Percentiles rank a stretch among this genome's conserved stretches.
These are phyloP conservation scores for Trebouxia sp. DNA, from an alignment of 139 green algal genomes.

Conservation along the genomic window DNA sequence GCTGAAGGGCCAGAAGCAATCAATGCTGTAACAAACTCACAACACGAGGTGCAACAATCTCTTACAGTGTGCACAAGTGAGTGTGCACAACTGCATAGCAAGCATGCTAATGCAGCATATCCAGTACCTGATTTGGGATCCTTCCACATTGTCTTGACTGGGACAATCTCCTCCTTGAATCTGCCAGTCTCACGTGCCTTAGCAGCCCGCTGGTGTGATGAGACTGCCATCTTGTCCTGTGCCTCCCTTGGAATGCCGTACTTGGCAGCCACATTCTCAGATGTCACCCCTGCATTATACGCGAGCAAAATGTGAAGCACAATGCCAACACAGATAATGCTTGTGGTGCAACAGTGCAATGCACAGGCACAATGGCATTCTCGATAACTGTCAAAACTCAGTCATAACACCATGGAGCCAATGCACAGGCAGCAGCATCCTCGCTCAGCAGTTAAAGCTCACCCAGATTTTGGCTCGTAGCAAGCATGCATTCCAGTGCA, in stretches of 20 bases:
- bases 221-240: conserved; percentile 80
- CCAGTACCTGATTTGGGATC: conserved; percentile 35
- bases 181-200: conserved; percentile 76
- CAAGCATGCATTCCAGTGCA: too few species aligned
- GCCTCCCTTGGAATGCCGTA: conserved; percentile 73
- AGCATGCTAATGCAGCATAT: not conserved
- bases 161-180: conserved; percentile 96
- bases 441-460: too few species aligned
- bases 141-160: conserved; percentile 78
- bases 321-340: too few species aligned
- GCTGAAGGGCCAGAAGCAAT: too few species aligned
- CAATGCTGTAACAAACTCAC: too few species aligned
- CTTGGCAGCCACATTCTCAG: conserved; percentile 95
- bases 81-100: not conserved
- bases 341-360: conserved; percentile 1
- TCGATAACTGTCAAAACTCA: not conserved
- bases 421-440: too few species aligned
- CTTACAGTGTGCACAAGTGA: not conserved
- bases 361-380: not conserved
- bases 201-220: conserved; percentile 83
- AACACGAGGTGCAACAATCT: not conserved
- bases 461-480: too few species aligned
- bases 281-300: conserved; percentile 87
- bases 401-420: not conserved
- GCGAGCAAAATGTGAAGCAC: too few species aligned